Evolutionary conservation across 371 early-diverging fungal species (phyloP), one percentile per base, ranked within the genome.

Genomic region (Dichotomocladium elegans): DNA sequence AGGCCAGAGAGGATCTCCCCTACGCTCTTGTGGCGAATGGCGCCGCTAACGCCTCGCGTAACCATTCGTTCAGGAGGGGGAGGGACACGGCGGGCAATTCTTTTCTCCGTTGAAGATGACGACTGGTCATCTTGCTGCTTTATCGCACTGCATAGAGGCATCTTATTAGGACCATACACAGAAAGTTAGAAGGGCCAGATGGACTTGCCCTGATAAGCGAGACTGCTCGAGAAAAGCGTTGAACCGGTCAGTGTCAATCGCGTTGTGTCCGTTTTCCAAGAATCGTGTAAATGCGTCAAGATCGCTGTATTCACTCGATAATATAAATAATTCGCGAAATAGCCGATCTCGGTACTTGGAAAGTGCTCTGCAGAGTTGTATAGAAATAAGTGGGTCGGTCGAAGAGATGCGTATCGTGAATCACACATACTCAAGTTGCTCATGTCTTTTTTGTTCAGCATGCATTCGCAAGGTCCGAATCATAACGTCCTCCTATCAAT

Each of bases 11-110:
- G 42, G 24, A 81, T 81, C 47, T 81, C 82, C 22, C 75, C 81
- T 12, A 83, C 82, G 41, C 79, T 81, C 47, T 72, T 76, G n/a
- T 79, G 81, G 14, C 80, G 70, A 46, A 81, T 79, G 21, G 83
- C 82, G 21, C 85, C 83, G 58, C 83, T 85, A 12, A 83, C 83
- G 25, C 86, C 86, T 6, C 86, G 75, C 1, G 88, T 88, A 8
- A 88, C 79, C 86, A 88, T 88, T 15, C 86, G 68, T 51, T 76
- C 88, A 26, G 79, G 80, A n/a, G 86, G 85, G 15, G 88, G 84
- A 10, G 70, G 57, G 15, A 64, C 53, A 22, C 79, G 76, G 34
- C 78, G 42, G 9, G 7, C 34, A 27, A 30, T 17, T 29, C 37
- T 48, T 31, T 41, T 25, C 27, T 17, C 15, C 15, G 8, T 37